Conservation (phyloP, 306 rosid species). For the Carpinus fangiana region DNA sequence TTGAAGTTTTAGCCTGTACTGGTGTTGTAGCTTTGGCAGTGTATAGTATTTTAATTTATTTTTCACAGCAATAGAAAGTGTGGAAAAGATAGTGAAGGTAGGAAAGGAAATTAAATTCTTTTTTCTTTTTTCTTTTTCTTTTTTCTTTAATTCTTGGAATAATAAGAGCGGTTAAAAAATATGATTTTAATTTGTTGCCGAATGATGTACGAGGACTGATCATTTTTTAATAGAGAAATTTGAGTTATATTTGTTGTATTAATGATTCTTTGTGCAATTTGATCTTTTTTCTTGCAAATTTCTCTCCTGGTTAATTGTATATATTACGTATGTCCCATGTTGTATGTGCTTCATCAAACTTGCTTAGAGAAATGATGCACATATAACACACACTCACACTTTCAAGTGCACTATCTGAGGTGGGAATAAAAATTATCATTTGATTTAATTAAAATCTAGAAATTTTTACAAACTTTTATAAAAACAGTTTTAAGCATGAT, state of each 20-base stretch:
- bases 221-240: not conserved
- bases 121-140: slow-evolving; percentile 39
- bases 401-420: no score
- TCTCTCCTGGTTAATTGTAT: not conserved
- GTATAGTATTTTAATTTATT: slow-evolving; percentile 46
- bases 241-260: not conserved
- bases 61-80: slow-evolving; percentile 35
- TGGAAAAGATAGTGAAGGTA: slow-evolving; percentile 31
- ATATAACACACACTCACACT: no score
- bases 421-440: no score
- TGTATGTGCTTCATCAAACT: not conserved
- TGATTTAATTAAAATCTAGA: no score
- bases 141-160: slow-evolving; percentile 31
- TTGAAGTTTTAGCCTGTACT: slow-evolving; percentile 30
- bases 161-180: slow-evolving; percentile 21
- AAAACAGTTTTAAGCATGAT: no score
- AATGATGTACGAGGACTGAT: not conserved
- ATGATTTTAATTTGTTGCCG: not conserved
- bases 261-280: not conserved
- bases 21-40: slow-evolving; percentile 29
- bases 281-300: not conserved
- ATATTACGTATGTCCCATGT: not conserved
- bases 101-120: slow-evolving; percentile 30
- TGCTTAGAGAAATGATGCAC: not conserved
- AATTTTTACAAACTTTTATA: no score